Evolutionary conservation across 2,329 filamentous ascomycete species (phyloP), one percentile per base, ranked within the genome.

Genomic region (Amphichorda felina): DNA sequence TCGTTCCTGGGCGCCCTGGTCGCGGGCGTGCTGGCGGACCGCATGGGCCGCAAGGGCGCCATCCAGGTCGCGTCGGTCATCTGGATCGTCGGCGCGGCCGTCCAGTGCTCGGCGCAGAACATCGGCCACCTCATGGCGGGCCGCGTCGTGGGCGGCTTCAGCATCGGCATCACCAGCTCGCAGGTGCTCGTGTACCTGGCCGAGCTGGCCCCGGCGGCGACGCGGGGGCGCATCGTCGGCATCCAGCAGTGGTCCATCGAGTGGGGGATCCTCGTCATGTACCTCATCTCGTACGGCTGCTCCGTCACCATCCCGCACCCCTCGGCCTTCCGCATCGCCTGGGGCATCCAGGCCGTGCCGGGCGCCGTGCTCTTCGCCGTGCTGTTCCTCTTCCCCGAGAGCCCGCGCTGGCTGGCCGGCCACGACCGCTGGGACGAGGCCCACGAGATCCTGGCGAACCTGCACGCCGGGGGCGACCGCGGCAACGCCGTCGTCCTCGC

Each of bases 201-300:
- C 16, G 79, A 83, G 50, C 64, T 82, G 21, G 72, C 78, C 14
- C 70, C 71, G 32, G 66, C 68, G 2, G 46, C 55, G 25, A 64
- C 57, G 41, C 69, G 79, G 41, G 79, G 79, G 13, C 68, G 75
- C 30, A 64, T 87, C 24, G 78, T 87, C 13, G 75, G 79, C 35
- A 70, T 74, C 30, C 80, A 86, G 52, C 81, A 86, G 53, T 80
- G 79, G 64, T 77, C 79, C 18, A 85, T 87, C 41, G 82, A 81
- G 43, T 82, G 55, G 54, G 56, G 55, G 45, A 30, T 35, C 25
- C 26, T 33, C 30, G 42, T 17, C 8, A 9, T 2, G 13, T 28
- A 25, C 3, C 3, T 3, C 43, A 72, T 81, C 51, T 72, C 68
- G 6, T 78, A 76, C 43, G 79, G 72, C 31, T 75, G 71, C 54